These are phyloP conservation scores for Trichosporon inkin DNA, from an alignment of 1,284 basidiomycete species.

Conservation along the genomic window DNA sequence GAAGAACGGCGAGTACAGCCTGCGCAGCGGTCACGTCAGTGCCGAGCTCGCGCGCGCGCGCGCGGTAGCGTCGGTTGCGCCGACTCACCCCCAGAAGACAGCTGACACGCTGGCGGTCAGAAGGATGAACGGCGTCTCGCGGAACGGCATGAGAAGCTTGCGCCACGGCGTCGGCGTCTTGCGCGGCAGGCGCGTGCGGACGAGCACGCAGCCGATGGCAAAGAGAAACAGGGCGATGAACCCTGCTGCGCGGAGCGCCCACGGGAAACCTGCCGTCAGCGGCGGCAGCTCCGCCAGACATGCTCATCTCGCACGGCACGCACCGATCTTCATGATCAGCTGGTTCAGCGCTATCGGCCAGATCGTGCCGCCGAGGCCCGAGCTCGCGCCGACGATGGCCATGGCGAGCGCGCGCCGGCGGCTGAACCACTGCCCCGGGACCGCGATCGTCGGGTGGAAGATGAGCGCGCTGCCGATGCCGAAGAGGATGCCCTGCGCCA, in stretches of 20 bases:
- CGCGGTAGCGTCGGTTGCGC: too few species aligned
- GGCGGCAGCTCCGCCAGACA: too few species aligned
- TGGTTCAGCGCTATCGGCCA: slow-evolving; percentile 38
- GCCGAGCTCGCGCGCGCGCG: too few species aligned
- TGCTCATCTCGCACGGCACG: too few species aligned
- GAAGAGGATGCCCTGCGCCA: slow-evolving; percentile 28
- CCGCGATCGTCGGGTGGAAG: slow-evolving; percentile 54
- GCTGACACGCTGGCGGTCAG: neutral
- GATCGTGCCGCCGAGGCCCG: slow-evolving; percentile 44
- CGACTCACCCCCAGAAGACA: neutral
- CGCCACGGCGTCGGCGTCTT: slow-evolving; percentile 22
- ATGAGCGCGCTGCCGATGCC: slow-evolving; percentile 49
- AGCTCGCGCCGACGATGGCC: slow-evolving; percentile 30
- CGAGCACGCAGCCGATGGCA: slow-evolving; percentile 17
- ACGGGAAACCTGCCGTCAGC: slow-evolving; percentile 18
- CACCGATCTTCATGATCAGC: slow-evolving; percentile 25
- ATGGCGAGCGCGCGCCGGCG: slow-evolving; percentile 31
- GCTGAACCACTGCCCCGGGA: slow-evolving; percentile 56
- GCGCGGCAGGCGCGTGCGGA: slow-evolving; percentile 24
- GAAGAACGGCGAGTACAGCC: slow-evolving; percentile 31
- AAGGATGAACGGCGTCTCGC: neutral
- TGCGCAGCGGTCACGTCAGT: neutral
- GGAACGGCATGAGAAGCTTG: slow-evolving; percentile 21
- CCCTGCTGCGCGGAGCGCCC: slow-evolving; percentile 29
- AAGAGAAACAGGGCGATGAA: slow-evolving; percentile 30